Evolutionary conservation across 768 basidiomycete species (phyloP).

Genomic region (Panaeolus cyanescens): DNA sequence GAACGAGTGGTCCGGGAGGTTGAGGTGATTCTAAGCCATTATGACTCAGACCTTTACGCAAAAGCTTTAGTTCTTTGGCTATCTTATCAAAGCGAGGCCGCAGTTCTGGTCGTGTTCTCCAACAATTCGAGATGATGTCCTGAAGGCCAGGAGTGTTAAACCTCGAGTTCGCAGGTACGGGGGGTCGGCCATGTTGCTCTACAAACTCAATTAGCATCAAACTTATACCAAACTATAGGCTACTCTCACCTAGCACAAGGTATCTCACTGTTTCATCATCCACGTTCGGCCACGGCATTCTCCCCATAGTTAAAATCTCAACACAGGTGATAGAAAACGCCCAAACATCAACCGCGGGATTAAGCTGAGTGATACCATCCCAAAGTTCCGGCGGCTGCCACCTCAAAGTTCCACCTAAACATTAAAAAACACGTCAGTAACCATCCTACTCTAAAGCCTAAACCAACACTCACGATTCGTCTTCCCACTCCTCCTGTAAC

Average conservation of each 20-base stretch:
- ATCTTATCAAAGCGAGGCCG: conserved; percentile 59
- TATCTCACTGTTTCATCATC: conserved; percentile 53
- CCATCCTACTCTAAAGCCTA: not conserved
- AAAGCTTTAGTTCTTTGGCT: conserved; percentile 44
- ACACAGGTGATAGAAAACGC: conserved; percentile 69
- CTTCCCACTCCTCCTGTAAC: conserved; percentile 57
- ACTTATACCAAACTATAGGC: conserved; percentile 1
- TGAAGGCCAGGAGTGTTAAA: conserved; percentile 38
- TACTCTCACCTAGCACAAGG: conserved; percentile 51
- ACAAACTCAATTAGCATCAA: conserved; percentile 11
- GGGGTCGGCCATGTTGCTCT: conserved; percentile 56
- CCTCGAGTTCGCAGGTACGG: conserved; percentile 45
- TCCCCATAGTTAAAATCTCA: conserved; percentile 68
- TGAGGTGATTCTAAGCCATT: conserved; percentile 24
- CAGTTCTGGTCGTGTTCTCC: conserved; percentile 51
- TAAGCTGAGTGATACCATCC: conserved; percentile 46
- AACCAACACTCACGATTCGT: conserved; percentile 42
- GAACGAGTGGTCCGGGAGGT: conserved; percentile 14
- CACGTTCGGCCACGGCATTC: conserved; percentile 56
- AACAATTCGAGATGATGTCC: conserved; percentile 54
- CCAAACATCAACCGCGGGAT: conserved; percentile 66
- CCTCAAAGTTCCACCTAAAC: conserved; percentile 60
- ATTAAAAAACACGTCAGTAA: not conserved
- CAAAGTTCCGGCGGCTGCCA: conserved; percentile 78
- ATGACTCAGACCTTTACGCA: conserved; percentile 42